A percentile compares a stretch with the other conserved stretches of the same genome.
phyloP scores from a whole-genome alignment of 306 rosid species.

The Sophora flavescens region DNA sequence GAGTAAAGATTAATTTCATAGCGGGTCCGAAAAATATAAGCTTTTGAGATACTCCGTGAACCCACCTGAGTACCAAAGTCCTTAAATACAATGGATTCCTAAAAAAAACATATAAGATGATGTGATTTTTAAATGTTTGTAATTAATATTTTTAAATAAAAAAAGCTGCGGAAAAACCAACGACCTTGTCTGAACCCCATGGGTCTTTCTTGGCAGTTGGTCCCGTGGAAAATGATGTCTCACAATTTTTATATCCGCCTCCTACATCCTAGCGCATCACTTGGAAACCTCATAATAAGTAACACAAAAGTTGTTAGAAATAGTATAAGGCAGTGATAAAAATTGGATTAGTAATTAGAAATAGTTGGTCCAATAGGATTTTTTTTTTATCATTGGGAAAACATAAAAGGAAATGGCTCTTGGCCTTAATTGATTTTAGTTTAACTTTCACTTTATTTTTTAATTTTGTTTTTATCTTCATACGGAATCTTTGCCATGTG shows the following conservation, averaged over 20 bases:
- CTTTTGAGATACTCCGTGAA: too few species aligned
- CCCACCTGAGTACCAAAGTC: too few species aligned
- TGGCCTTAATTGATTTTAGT: slow-evolving; percentile 4
- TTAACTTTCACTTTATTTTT: too few species aligned
- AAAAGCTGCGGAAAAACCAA: slow-evolving; percentile 53
- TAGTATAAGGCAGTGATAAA: too few species aligned
- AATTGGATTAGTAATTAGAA: too few species aligned
- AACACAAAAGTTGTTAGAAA: too few species aligned
- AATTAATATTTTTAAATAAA: background rate
- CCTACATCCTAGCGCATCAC: slow-evolving; percentile 40
- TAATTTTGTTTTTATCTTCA: background rate
- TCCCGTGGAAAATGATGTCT: slow-evolving; percentile 55
- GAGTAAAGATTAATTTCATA: too few species aligned
- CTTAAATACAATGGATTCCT: too few species aligned
- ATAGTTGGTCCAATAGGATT: too few species aligned
- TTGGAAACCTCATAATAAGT: background rate
- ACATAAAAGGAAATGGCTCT: background rate
- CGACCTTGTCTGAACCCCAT: slow-evolving; percentile 49
- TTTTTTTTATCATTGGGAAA: background rate
- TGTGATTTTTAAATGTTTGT: too few species aligned
- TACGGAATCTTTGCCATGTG: background rate
- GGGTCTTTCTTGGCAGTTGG: slow-evolving; percentile 55
- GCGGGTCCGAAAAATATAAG: too few species aligned
- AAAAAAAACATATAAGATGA: too few species aligned
- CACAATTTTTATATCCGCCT: background rate